These are phyloP conservation scores for Pichia nanzhaoensis DNA, from an alignment of 805 yeast species.

Conservation along the genomic window DNA sequence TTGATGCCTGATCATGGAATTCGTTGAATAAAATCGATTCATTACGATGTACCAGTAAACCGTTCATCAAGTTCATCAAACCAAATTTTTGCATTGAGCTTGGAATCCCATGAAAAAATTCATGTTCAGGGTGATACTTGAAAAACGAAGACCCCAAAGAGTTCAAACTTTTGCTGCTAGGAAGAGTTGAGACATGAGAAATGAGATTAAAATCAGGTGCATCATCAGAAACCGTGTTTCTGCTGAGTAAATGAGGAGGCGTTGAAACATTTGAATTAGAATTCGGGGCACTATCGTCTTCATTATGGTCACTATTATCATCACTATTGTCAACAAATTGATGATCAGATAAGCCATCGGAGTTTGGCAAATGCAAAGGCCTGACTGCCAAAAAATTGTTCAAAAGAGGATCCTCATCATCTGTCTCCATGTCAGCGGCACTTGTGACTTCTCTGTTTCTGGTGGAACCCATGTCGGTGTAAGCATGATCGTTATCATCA, in stretches of 20 bases:
- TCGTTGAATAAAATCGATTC: not conserved
- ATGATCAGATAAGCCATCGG: no score
- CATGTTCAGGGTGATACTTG: conserved; percentile 23
- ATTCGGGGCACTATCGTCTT: not conserved
- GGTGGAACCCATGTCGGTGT: no score
- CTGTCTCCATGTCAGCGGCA: no score
- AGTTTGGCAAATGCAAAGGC: no score
- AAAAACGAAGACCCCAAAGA: conserved; percentile 21
- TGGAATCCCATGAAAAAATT: conserved; percentile 14
- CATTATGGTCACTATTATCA: not conserved
- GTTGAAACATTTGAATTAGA: conserved; percentile 1
- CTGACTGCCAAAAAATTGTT: no score
- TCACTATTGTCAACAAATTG: no score
- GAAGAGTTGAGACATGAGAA: not conserved
- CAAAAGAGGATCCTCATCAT: no score
- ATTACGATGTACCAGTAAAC: conserved; percentile 19
- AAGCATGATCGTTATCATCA: no score
- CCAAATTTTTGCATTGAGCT: conserved; percentile 20
- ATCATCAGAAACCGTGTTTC: not conserved
- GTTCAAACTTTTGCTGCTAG: not conserved
- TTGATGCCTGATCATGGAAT: not conserved
- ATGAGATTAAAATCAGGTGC: not conserved
- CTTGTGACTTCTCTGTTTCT: no score
- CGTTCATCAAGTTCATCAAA: conserved; percentile 23
- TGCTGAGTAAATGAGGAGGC: conserved; percentile 1